Base-by-base conservation (phyloP, 2,329 filamentous ascomycete genomes). In the Phaeosphaeriaceae sp. region DNA sequence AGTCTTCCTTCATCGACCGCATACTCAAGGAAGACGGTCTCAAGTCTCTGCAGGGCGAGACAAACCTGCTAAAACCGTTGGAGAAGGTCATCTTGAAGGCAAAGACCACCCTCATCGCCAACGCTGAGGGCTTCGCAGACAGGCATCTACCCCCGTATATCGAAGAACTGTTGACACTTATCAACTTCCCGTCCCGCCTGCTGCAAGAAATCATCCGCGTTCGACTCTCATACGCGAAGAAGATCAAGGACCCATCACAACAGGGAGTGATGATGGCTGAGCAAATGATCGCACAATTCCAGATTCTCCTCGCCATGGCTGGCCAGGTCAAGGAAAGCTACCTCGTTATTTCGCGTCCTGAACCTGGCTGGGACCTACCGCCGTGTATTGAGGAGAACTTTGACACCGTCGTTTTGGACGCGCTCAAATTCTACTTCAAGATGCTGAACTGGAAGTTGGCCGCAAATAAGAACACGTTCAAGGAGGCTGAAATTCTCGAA, bases 391-490 rank as follows among this genome's bases (percentile, higher is more conserved):
- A 98, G 73, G 95, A 99, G 74, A 92, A 92, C 44, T 99, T 98
- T 71, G 95, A 98, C 74, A 86, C 89, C 33, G 92, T 96, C 19
- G 92, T 98, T 10, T 80, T 99, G 45, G 94, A 97, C 71, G 93
- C 94, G 0, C 83, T 99, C 67, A 96, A 94, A 76, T 98, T 97
- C 77, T 99, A 99, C 79, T 99, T 99, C 84, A 95, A 94, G 76
- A 93, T 99, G 86, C 83, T 99, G 46, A 97, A 98, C 74, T 98
- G 93, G 92, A 98, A 98, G 78, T 83, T 99, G 53, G 93, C 91
- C 68, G 92, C 93, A 55, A 98, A 98, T 82, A 98, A 97, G 77
- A 99, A 98, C 79, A 97, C 93, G 0, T 99, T 99, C 85, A 98
- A 98, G 75, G 95, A 99, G 77, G 95, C 95, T 7, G 95, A 99